Evolutionary conservation across 257 asterid genomes (phyloP).

Genomic region (Mentha longifolia): DNA sequence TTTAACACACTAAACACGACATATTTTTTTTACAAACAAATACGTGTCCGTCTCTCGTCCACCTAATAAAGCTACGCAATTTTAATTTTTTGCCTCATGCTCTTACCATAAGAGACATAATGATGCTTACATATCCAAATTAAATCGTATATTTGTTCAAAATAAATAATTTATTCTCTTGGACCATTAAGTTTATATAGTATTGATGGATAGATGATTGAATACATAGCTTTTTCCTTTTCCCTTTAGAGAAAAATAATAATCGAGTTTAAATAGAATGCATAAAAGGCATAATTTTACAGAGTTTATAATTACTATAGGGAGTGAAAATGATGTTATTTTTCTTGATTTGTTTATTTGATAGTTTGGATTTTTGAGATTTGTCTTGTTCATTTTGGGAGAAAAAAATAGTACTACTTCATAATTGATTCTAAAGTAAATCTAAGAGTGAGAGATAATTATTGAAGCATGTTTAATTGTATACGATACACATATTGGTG

Average conservation of each 20-base stretch:
- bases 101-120: neutral
- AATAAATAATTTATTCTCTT: neutral
- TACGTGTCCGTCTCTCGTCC: conserved; percentile 18
- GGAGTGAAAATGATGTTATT: neutral
- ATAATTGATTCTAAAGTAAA: no score
- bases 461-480: no score
- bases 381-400: neutral
- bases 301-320: neutral
- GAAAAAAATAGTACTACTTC: neutral
- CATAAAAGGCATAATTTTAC: neutral
- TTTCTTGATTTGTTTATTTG: neutral
- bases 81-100: neutral
- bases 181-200: neutral
- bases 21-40: neutral
- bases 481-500: no score
- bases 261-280: neutral
- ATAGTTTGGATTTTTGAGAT: neutral
- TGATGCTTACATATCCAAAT: neutral
- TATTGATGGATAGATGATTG: neutral
- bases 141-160: neutral
- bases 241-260: neutral
- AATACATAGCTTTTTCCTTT: neutral
- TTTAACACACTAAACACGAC: neutral
- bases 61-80: conserved; percentile 4
- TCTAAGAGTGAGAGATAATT: neutral